Conservation (phyloP, 2,329 filamentous ascomycete genomes). For the Aspergillus pseudonomiae region DNA sequence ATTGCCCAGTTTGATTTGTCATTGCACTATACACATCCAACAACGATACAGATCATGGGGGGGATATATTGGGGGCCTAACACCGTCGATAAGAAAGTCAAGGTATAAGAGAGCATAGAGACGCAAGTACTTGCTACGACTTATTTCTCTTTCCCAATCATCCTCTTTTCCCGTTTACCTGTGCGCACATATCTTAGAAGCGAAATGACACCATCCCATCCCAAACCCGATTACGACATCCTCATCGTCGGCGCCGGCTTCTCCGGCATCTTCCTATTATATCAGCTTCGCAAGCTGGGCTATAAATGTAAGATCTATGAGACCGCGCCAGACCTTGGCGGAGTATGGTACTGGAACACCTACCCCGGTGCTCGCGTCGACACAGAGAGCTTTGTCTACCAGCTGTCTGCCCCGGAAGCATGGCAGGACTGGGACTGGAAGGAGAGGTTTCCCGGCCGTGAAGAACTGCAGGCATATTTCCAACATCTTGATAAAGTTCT, state of each 20-base stretch:
- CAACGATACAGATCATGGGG: too few species aligned
- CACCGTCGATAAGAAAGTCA: too few species aligned
- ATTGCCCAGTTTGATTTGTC: too few species aligned
- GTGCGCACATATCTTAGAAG: rapidly evolving
- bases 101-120: too few species aligned
- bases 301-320: constrained; percentile 10
- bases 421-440: constrained; percentile 51
- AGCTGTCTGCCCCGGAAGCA: constrained; percentile 45
- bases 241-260: constrained; percentile 16
- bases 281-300: constrained; percentile 14
- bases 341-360: constrained; percentile 13
- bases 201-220: not conserved
- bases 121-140: not conserved
- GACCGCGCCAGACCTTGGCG: constrained; percentile 9
- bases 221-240: not conserved
- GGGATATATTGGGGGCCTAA: too few species aligned
- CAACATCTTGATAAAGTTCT: constrained; percentile 48
- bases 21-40: too few species aligned
- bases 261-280: constrained; percentile 11
- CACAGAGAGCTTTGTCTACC: constrained; percentile 9
- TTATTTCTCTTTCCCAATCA: not conserved
- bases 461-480: constrained; percentile 52
- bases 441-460: constrained; percentile 25
- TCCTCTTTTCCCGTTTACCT: not conserved
- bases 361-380: constrained; percentile 15